These are phyloP conservation scores for Galerina sulciceps DNA, from an alignment of 768 basidiomycete species.

Conservation along the genomic window DNA sequence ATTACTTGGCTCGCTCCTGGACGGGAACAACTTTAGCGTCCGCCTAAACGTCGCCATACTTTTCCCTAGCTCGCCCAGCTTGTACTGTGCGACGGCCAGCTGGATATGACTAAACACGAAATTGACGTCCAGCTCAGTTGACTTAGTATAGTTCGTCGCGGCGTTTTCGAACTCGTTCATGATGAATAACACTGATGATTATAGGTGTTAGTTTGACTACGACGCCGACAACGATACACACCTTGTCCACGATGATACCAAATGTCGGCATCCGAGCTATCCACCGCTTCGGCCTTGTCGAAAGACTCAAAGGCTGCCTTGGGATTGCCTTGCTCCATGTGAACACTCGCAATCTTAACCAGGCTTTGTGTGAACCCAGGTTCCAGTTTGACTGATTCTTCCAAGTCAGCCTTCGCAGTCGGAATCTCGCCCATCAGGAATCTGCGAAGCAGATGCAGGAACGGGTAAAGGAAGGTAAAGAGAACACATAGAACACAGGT, in stretches of 20 bases:
- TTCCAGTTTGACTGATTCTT: constrained; percentile 70
- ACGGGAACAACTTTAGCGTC: constrained; percentile 84
- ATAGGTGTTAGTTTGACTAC: neutral
- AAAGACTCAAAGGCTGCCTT: constrained; percentile 87
- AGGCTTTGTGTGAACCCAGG: constrained; percentile 82
- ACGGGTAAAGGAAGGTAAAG: neutral
- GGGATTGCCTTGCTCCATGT: constrained; percentile 93
- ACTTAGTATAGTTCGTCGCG: constrained; percentile 89
- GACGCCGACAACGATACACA: constrained; percentile 30
- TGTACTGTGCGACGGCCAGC: constrained; percentile 96
- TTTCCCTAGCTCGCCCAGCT: constrained; percentile 73
- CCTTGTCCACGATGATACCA: constrained; percentile 99
- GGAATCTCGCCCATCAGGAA: constrained; percentile 87
- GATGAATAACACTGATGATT: constrained; percentile 81
- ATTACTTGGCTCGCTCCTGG: constrained; percentile 88
- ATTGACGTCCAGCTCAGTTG: constrained; percentile 79
- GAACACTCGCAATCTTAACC: constrained; percentile 95
- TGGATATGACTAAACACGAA: constrained; percentile 99
- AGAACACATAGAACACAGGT: too few relatives aligned
- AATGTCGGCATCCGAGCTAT: constrained; percentile 89
- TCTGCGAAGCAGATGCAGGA: constrained; percentile 37
- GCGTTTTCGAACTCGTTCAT: constrained; percentile 88
- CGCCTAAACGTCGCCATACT: constrained; percentile 91
- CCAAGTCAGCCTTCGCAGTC: constrained; percentile 84
- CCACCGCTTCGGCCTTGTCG: constrained; percentile 82